phyloP scores from a whole-genome alignment of 2,329 filamentous ascomycete species.

The Alternaria triticimaculans region DNA sequence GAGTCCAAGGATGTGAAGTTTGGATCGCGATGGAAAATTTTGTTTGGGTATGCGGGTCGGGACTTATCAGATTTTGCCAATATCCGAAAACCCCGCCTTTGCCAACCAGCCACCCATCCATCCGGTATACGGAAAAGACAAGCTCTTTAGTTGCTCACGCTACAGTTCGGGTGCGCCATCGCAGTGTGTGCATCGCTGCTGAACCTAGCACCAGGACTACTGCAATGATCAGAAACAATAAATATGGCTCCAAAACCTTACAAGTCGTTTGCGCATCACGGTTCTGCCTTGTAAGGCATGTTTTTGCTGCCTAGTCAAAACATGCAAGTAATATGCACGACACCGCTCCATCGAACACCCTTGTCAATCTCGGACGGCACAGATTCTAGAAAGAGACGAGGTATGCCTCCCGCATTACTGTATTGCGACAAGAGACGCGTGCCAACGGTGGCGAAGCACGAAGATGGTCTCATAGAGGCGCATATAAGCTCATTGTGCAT shows the following conservation, averaged over 20 bases:
- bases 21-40: neutral
- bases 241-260: neutral
- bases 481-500: neutral
- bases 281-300: slow-evolving; percentile 4
- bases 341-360: neutral
- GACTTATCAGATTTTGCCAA: neutral
- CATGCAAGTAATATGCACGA: neutral
- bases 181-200: neutral
- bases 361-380: neutral
- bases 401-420: neutral
- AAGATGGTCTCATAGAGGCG: neutral
- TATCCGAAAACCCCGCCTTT: neutral
- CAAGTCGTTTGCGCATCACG: neutral
- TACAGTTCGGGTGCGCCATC: neutral
- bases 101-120: neutral
- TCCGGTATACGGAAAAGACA: neutral
- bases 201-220: neutral
- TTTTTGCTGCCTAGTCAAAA: neutral
- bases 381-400: neutral
- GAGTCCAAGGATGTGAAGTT: neutral
- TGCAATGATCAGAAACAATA: neutral
- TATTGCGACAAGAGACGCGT: neutral
- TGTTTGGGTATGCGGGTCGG: neutral
- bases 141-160: neutral
- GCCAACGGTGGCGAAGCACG: neutral